phyloP scores from a whole-genome alignment of 768 basidiomycete genomes.

The Cytidiella melzeri region DNA sequence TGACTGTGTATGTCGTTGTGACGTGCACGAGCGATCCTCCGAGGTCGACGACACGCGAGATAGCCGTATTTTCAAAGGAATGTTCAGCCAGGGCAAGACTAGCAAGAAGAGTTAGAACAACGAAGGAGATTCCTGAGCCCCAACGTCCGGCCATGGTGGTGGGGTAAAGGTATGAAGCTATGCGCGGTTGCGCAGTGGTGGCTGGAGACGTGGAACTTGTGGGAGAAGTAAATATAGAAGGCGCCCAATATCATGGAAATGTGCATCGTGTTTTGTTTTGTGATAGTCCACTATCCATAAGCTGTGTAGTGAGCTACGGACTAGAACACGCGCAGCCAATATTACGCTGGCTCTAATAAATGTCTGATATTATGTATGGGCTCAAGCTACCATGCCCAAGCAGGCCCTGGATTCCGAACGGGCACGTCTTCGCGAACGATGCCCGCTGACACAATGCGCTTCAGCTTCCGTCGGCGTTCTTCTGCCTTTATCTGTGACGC shows the following conservation, averaged over 20 bases:
- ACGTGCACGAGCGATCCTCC: slow-evolving; percentile 85
- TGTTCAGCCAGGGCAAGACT: slow-evolving; percentile 35
- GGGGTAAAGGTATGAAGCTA: neutral
- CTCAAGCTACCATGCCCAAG: slow-evolving; percentile 72
- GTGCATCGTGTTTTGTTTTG: no score
- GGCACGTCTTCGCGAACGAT: slow-evolving; percentile 75
- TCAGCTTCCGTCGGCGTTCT: slow-evolving; percentile 61
- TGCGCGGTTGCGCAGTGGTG: slow-evolving; percentile 16
- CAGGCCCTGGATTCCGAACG: slow-evolving; percentile 62
- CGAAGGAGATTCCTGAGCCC: slow-evolving; percentile 29
- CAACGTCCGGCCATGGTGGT: slow-evolving; percentile 40
- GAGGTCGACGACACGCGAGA: slow-evolving; percentile 86
- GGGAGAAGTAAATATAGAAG: slow-evolving; percentile 10
- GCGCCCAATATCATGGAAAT: slow-evolving; percentile 5
- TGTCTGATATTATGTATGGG: neutral
- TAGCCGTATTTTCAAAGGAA: slow-evolving; percentile 82
- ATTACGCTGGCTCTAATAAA: neutral
- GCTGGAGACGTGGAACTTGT: slow-evolving; percentile 14
- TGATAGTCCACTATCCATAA: no score
- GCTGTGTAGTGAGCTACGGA: neutral
- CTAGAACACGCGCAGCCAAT: neutral
- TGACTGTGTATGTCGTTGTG: slow-evolving; percentile 84
- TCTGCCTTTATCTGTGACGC: slow-evolving; percentile 57
- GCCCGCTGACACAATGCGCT: slow-evolving; percentile 74
- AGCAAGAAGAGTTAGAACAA: neutral